phyloP scores from a whole-genome alignment of 2,329 filamentous ascomycete species.

The Myriosclerotinia curreyana region DNA sequence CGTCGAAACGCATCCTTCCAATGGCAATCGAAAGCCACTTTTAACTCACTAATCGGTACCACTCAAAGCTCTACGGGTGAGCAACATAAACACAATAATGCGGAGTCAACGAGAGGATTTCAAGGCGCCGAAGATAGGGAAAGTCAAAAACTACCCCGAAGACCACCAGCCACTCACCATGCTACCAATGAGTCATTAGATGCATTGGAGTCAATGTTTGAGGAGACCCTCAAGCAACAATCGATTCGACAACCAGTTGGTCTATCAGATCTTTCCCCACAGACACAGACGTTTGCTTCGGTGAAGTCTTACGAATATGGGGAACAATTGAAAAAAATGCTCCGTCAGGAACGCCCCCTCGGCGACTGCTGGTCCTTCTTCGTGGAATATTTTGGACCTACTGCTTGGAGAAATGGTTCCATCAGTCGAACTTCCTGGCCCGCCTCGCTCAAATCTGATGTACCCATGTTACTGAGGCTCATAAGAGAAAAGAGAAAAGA shows the following conservation, averaged over 20 bases:
- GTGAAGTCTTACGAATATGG: constrained; percentile 35
- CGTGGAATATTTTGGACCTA: constrained; percentile 36
- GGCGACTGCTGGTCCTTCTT: constrained; percentile 38
- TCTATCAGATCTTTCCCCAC: constrained; percentile 14
- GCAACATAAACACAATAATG: constrained; percentile 12
- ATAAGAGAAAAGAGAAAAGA: constrained; percentile 30
- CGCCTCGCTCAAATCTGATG: constrained; percentile 26
- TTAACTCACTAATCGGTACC: constrained; percentile 26
- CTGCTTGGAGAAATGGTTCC: constrained; percentile 25
- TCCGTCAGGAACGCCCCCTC: constrained; percentile 27
- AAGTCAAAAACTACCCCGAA: neutral
- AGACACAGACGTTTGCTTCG: constrained; percentile 18
- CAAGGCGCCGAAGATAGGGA: neutral
- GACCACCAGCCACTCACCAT: neutral
- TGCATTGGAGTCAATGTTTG: constrained; percentile 38
- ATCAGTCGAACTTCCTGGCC: constrained; percentile 25
- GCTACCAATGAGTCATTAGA: constrained; percentile 27
- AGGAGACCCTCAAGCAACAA: constrained; percentile 30
- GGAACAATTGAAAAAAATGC: constrained; percentile 34
- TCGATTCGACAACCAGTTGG: constrained; percentile 4
- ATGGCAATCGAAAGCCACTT: constrained; percentile 33
- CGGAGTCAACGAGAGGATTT: neutral
- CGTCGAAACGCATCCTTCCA: constrained; percentile 24
- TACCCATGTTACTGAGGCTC: constrained; percentile 27
- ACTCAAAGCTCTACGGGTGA: constrained; percentile 8